Evolutionary conservation across 139 green algal species (phyloP), one percentile per base, ranked within the genome.

Genomic region (Dunaliella primolecta): DNA sequence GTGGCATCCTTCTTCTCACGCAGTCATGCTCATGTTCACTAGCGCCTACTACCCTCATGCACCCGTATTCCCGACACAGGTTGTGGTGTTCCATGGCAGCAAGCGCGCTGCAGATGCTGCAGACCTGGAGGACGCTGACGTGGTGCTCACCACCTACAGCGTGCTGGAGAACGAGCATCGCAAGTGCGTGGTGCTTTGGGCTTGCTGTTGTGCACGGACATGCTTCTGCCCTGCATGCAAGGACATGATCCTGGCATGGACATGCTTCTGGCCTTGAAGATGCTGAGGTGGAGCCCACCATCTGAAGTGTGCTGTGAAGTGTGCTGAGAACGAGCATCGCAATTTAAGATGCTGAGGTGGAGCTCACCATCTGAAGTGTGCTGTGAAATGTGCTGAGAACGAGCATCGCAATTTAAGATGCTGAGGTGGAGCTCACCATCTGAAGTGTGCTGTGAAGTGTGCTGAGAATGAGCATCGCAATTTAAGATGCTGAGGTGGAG

Each of bases 61-160:
- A 37, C 24, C 81, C 15, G 46, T 64, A 15, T 15, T 64, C n/a
- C n/a, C n/a, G 29, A 38, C 2, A 36, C 85, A 94, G 89, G 93
- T 98, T 80, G 83, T 95, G 37, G 81, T 96, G 30, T 98, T 98
- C 87, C 96, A 99, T 75, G 96, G 96, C 77, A 34, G 37, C 72
- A 89, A 89, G 81, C 86, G 89, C 70, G 77, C 34, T 2, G 78
- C 33, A 46, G 86, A 93, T 83, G 23, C 86, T 15, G 82, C 86
- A 57, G 81, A 89, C 57, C 84, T 98, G 82, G 78, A 85, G 11
- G 46, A 86, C 23, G 93, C 92, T 3, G 96, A 98, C 75, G 92
- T 99, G 3, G 95, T 98, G 81, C 92, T 99, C 29, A 98, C 96
- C 23, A 98, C 97, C 3, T 99, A 98, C 91, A 89, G 83, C 74